These are phyloP conservation scores for Rhynchosporium agropyri DNA, from an alignment of 2,329 filamentous ascomycete species.

Conservation along the genomic window DNA sequence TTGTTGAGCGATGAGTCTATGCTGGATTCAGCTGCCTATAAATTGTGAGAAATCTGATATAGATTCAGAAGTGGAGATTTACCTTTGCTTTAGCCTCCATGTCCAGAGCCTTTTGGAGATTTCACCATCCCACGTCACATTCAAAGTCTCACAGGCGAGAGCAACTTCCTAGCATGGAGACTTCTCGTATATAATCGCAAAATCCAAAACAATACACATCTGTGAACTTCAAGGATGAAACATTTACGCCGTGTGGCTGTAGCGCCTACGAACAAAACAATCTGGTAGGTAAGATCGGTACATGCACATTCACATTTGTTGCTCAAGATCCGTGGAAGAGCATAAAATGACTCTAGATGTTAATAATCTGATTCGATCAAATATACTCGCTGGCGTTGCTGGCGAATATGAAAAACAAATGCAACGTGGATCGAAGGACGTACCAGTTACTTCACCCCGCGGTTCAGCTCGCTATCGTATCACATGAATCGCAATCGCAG, in stretches of 20 bases:
- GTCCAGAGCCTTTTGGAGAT: background rate
- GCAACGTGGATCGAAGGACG: no score
- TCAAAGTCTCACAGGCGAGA: background rate
- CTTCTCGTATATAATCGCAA: background rate
- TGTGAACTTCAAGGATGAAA: constrained; percentile 11
- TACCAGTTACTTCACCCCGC: no score
- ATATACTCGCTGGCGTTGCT: no score
- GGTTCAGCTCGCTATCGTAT: no score
- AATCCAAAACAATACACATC: background rate
- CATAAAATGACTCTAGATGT: background rate
- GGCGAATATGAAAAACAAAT: no score
- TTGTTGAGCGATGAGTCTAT: constrained; percentile 55
- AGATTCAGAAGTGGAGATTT: constrained; percentile 15
- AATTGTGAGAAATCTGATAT: constrained; percentile 27
- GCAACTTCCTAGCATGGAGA: background rate
- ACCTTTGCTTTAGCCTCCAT: constrained; percentile 54
- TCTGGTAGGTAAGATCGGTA: background rate
- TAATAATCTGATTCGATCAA: background rate
- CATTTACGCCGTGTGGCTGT: background rate
- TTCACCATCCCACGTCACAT: background rate
- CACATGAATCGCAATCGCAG: no score
- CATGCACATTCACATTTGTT: constrained; percentile 5
- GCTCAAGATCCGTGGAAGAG: constrained; percentile 7
- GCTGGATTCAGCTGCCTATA: constrained; percentile 56
- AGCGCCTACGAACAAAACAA: background rate